Base-by-base conservation (phyloP, 2,329 filamentous ascomycete species). In the Fusarium pseudoanthophilum region DNA sequence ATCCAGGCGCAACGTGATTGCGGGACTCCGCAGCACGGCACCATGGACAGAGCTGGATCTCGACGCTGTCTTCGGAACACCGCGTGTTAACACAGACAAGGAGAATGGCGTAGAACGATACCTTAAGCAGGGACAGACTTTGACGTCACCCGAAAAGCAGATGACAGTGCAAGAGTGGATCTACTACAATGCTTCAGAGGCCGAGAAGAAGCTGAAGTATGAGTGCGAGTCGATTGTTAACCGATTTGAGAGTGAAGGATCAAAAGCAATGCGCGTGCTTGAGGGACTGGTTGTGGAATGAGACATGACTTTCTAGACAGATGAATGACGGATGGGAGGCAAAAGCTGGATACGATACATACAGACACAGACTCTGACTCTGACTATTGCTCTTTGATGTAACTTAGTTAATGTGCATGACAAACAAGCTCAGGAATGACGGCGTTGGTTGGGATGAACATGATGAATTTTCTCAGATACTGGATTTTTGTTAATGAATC, bases 141-240 rank as follows among this genome's bases (percentile, higher is more conserved):
- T 99, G 60, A 92, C 89, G 5, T 92, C 88, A 60, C 89, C 91
- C 0, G 96, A 98, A 84, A 95, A 92, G 85, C 86, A 88, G 42
- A 97, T 99, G 95, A 95, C 91, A 10, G 94, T 98, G 0, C 94
- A 97, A 81, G 91, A 98, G 81, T 99, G 95, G 94, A 92, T 99
- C 43, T 86, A 91, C 65, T 89, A 92, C 82, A 95, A 96, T 75
- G 96, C 96, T 1, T 88, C 88, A 69, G 87, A 92, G 79, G 94
- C 93, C 0, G 95, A 98, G 84, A 90, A 91, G 82, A 92, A 91
- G 80, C 85, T 99, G 62, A 92, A 92, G 78, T 84, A 87, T 40
- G 93, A 97, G 80, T 97, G 95, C 78, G 95, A 98, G 84, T 85
- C 90, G 32, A 89, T 97, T 81, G 94, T 99, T 10, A 89, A 87